These are phyloP conservation scores for Colletotrichum cordylinicola DNA, from an alignment of 2,329 filamentous ascomycete genomes.

Conservation along the genomic window DNA sequence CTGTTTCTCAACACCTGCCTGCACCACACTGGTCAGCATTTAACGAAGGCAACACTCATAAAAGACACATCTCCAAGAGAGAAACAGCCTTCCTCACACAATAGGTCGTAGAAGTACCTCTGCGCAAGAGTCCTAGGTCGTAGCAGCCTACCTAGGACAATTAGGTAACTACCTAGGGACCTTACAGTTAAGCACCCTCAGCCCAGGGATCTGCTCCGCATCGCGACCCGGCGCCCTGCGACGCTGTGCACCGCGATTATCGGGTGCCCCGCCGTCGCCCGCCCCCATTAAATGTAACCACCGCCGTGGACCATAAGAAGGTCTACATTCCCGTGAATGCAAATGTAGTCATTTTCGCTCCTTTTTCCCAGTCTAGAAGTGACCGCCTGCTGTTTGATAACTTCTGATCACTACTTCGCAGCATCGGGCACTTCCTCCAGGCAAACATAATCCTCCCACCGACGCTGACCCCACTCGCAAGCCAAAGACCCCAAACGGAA, in stretches of 20 bases:
- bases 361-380: too few relatives aligned
- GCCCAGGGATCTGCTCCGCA: neutral
- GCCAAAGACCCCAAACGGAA: neutral
- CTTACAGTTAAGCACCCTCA: neutral
- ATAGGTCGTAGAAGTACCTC: neutral
- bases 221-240: constrained; percentile 19
- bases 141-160: neutral
- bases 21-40: neutral
- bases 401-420: neutral
- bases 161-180: neutral
- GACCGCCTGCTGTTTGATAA: too few relatives aligned
- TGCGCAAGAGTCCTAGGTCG: neutral
- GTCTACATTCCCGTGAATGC: neutral
- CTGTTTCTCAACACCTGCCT: neutral
- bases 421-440: neutral
- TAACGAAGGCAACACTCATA: accelerated
- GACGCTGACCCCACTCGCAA: neutral
- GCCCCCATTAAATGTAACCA: neutral
- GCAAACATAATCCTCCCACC: neutral
- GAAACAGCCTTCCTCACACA: neutral
- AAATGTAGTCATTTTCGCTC: too few relatives aligned
- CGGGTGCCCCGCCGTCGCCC: neutral
- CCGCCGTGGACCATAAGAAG: neutral
- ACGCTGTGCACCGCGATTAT: neutral
- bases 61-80: neutral